Evolutionary conservation across 805 yeast species (phyloP).

Genomic region (Pichia nakasei): DNA sequence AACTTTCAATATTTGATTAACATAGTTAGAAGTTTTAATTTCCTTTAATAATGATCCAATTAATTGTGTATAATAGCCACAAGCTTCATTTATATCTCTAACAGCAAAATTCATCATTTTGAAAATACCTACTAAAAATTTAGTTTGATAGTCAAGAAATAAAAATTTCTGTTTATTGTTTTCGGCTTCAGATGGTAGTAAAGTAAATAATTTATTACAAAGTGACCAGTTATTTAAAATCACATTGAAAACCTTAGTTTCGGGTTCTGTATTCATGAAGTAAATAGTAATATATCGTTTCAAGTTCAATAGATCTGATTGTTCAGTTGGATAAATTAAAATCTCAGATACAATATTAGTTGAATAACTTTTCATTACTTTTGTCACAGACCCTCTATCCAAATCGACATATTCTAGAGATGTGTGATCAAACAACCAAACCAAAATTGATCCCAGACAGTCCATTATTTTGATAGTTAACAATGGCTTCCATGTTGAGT

Average conservation of each 20-base stretch:
- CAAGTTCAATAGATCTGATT: not conserved
- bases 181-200: not conserved
- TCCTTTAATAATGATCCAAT: not conserved
- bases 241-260: not conserved
- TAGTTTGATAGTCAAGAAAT: not conserved
- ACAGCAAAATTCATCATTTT: not conserved
- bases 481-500: constrained; percentile 7
- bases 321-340: not conserved
- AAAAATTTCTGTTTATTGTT: not conserved
- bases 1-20: not conserved
- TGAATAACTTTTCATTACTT: constrained; percentile 1
- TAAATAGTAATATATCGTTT: not conserved
- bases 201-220: not conserved
- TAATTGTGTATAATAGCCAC: not conserved
- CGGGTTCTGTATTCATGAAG: constrained; percentile 1
- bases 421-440: constrained; percentile 6
- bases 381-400: not conserved
- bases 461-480: constrained; percentile 12
- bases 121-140: not conserved
- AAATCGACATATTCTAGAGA: not conserved
- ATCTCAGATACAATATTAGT: not conserved
- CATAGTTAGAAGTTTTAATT: not conserved
- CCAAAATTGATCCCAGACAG: constrained; percentile 3
- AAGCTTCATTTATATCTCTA: not conserved
- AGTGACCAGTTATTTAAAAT: constrained; percentile 2